These are phyloP conservation scores for Keithomyces neogunnii DNA, from an alignment of 2,329 filamentous ascomycete genomes.

Conservation along the genomic window DNA sequence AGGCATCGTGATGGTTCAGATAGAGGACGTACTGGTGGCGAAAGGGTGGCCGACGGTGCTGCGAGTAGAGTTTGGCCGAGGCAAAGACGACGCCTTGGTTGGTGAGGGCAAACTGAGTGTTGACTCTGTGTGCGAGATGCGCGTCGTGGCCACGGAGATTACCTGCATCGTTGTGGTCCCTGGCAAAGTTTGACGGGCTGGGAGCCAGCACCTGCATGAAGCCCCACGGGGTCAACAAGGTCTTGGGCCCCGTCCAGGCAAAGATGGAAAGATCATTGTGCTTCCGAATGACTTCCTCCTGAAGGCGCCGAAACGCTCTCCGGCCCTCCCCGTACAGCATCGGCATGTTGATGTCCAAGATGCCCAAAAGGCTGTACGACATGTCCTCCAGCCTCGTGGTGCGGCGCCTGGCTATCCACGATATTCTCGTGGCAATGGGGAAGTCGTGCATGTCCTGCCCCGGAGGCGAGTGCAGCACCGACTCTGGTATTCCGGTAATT, in stretches of 20 bases:
- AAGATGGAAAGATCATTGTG: constrained; percentile 14
- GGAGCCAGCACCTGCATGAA: background rate
- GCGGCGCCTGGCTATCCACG: constrained; percentile 13
- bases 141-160: background rate
- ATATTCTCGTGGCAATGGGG: constrained; percentile 14
- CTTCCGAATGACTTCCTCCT: constrained; percentile 15
- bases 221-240: background rate
- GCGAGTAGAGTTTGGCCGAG: background rate
- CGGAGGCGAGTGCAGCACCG: background rate
- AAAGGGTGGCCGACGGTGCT: background rate
- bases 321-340: constrained; percentile 16
- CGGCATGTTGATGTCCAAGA: constrained; percentile 18
- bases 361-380: constrained; percentile 17
- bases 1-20: background rate
- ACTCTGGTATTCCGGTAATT: constrained; percentile 10
- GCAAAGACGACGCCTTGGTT: constrained; percentile 3
- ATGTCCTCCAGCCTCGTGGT: constrained; percentile 16
- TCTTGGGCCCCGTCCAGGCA: constrained; percentile 10
- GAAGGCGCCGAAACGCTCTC: constrained; percentile 11
- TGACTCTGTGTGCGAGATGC: background rate
- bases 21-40: background rate
- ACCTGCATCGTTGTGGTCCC: background rate
- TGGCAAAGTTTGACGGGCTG: background rate
- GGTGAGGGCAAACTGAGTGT: background rate
- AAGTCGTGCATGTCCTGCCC: background rate